These are phyloP conservation scores for Lactarius hengduanensis DNA, from an alignment of 768 basidiomycete genomes.

Conservation along the genomic window DNA sequence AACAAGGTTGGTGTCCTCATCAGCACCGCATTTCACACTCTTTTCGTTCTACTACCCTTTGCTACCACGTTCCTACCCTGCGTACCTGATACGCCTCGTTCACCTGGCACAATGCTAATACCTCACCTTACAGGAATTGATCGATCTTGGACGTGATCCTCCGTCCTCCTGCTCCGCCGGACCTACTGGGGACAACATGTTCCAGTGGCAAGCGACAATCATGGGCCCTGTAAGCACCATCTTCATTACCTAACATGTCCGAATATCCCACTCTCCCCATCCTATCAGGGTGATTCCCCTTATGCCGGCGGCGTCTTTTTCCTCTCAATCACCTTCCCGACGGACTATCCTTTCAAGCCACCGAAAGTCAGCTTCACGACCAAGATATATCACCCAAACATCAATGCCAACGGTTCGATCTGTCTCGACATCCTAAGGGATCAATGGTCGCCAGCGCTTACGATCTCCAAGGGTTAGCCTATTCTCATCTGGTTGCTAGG, in stretches of 20 bases:
- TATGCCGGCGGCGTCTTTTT: slow-evolving; percentile 99
- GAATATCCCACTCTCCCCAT: slow-evolving; percentile 32
- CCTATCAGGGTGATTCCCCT: slow-evolving; percentile 84
- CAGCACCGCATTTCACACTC: background rate
- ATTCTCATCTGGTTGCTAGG: background rate
- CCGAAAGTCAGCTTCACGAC: slow-evolving; percentile 99
- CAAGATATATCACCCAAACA: slow-evolving; percentile 99
- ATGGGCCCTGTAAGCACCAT: slow-evolving; percentile 92
- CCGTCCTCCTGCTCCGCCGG: slow-evolving; percentile 99
- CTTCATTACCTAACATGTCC: slow-evolving; percentile 5
- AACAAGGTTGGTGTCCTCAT: slow-evolving; percentile 73
- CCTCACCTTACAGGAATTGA: slow-evolving; percentile 77
- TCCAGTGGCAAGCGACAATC: slow-evolving; percentile 99
- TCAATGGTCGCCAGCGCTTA: slow-evolving; percentile 98
- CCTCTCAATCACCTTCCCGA: slow-evolving; percentile 90
- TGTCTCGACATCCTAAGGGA: slow-evolving; percentile 98
- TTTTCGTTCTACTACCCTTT: background rate
- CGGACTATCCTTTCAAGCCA: slow-evolving; percentile 99
- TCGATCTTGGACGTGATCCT: slow-evolving; percentile 99
- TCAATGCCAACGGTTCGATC: slow-evolving; percentile 99
- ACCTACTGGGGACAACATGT: slow-evolving; percentile 97
- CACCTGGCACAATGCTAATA: slow-evolving; percentile 9
- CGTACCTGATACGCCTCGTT: slow-evolving; percentile 11
- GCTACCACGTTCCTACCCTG: slow-evolving; percentile 3
- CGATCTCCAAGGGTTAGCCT: slow-evolving; percentile 91